Conservation (phyloP, 202 grass and related monocot species). For the Dendrocalamus latiflorus region DNA sequence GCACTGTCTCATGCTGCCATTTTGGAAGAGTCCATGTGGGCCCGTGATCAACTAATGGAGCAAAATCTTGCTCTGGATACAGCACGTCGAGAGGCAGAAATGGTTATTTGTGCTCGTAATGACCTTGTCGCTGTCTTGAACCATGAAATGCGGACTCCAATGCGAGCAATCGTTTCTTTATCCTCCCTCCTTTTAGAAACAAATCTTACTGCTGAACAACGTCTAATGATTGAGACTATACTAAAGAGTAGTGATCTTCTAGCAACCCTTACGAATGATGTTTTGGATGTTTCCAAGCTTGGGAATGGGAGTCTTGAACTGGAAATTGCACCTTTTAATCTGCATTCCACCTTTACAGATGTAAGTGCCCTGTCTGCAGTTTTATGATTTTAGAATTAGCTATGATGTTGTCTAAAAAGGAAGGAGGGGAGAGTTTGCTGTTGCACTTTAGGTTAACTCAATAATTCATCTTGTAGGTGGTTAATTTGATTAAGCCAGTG, state of each 20-base stretch:
- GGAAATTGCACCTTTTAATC: constrained; percentile 63
- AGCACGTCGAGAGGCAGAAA: constrained; percentile 78
- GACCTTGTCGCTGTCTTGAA: constrained; percentile 97
- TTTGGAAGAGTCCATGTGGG: constrained; percentile 83
- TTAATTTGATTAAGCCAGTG: constrained; percentile 82
- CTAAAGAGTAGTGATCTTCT: constrained; percentile 87
- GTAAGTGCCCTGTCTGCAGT: constrained; percentile 33
- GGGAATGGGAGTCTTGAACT: constrained; percentile 80
- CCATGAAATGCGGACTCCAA: constrained; percentile 88
- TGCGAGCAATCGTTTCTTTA: constrained; percentile 70
- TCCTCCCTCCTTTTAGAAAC: constrained; percentile 86
- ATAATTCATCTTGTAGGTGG: constrained; percentile 50
- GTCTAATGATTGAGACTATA: constrained; percentile 78
- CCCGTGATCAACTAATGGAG: constrained; percentile 76
- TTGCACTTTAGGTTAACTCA: not conserved
- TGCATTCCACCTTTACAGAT: constrained; percentile 78
- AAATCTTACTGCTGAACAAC: constrained; percentile 66
- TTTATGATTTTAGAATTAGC: not conserved
- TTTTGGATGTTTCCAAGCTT: constrained; percentile 84
- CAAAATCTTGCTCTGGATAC: constrained; percentile 86
- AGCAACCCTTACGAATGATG: constrained; percentile 80
- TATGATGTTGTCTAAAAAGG: not conserved
- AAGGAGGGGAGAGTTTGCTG: not conserved
- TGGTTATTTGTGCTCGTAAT: constrained; percentile 82
- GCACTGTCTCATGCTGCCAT: constrained; percentile 88